Evolutionary conservation across 2,329 filamentous ascomycete genomes (phyloP), one percentile per base, ranked within the genome.

Genomic region (Fusarium solani-melongenae): DNA sequence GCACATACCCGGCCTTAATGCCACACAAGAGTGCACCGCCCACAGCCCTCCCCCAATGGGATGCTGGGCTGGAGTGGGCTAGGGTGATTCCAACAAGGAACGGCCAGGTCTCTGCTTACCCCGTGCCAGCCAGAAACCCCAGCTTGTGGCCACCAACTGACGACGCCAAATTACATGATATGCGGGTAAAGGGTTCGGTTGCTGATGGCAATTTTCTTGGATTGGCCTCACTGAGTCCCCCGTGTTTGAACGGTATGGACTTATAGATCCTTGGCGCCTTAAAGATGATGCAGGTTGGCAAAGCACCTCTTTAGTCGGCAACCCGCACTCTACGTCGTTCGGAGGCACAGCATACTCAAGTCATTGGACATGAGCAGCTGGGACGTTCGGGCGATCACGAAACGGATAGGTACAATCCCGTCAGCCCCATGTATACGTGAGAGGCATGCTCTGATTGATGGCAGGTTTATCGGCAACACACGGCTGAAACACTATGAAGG

Each of bases 271-370:
- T 12, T 20, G 46, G 46, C 17, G 27, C 27, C 46, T 31, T 20
- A 29, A 24, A 24, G 29, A 41, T 46, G 57, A 34, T 34, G 31
- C 57, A 46, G 20, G 14, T 33, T 14, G 57, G 27, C 38, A 51
- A 31, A 14, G 46, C 17, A 51, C 17, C 17, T 51, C 24, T n/a
- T 17, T 12, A 17, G 20, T 51, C 17, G 17, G 46, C 39, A 34
- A 46, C 56, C 59, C 22, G 29, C 49, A 36, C 31, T 36, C 24
- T 58, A 33, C 34, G 17, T 29, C 24, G 36, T 67, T 34, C 12
- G 53, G 56, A 36, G 55, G 36, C 51, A 34, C 41, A 67, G 70
- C 62, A 73, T 70, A 56, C 22, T 38, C 22, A 41, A 67, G 67
- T 56, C 56, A 64, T 64, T 71, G 63, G 59, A 67, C 49, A 34